A percentile compares a stretch with the other conserved stretches of the same genome.
phyloP scores from a whole-genome alignment of 805 yeast genomes.

The Yamadazyma paraphyllophila region DNA sequence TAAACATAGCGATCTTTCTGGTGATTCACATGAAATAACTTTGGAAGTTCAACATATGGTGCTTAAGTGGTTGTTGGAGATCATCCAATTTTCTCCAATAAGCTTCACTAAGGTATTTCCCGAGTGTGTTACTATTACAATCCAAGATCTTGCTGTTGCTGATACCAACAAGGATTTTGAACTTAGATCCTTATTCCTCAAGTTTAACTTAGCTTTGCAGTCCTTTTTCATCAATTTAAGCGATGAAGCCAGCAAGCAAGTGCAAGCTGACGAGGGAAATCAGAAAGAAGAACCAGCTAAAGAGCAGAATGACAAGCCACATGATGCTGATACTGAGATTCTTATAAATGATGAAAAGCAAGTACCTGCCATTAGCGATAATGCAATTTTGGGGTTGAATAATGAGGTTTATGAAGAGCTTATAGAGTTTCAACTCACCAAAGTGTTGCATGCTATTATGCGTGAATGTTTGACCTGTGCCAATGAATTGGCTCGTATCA shows the following conservation, averaged over 20 bases:
- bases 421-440: slow-evolving; percentile 34
- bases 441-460: slow-evolving; percentile 70
- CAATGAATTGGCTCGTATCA: slow-evolving; percentile 77
- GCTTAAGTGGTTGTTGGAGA: slow-evolving; percentile 75
- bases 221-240: slow-evolving; percentile 30
- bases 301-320: background rate
- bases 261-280: slow-evolving; percentile 45
- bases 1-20: slow-evolving; percentile 25
- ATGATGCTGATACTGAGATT: background rate
- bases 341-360: slow-evolving; percentile 5
- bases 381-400: slow-evolving; percentile 41
- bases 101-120: slow-evolving; percentile 76
- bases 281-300: slow-evolving; percentile 19
- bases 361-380: slow-evolving; percentile 12
- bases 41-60: slow-evolving; percentile 74
- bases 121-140: slow-evolving; percentile 64
- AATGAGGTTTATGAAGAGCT: slow-evolving; percentile 41
- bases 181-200: slow-evolving; percentile 33
- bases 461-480: slow-evolving; percentile 47
- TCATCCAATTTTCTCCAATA: slow-evolving; percentile 70
- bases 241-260: slow-evolving; percentile 16
- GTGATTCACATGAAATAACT: slow-evolving; percentile 37
- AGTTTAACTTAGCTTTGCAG: slow-evolving; percentile 34
- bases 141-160: slow-evolving; percentile 40
- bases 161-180: slow-evolving; percentile 38